Percentiles rank a stretch among this genome's conserved stretches.
Conservation (phyloP, 768 basidiomycete genomes). For the Amanita rimosa region DNA sequence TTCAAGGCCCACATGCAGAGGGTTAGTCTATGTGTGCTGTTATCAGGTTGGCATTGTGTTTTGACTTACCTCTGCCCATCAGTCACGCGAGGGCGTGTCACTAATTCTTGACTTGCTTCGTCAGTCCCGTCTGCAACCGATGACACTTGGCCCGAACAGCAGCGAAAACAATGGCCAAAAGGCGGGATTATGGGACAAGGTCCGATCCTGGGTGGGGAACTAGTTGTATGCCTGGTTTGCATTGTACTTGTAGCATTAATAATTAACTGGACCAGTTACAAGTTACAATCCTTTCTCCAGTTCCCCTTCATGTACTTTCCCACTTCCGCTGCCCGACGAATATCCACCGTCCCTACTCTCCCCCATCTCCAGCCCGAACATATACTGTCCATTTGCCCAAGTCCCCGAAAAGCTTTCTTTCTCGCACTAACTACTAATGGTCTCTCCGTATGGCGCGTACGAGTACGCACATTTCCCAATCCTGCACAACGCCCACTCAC, state of each 20-base stretch:
- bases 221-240: slow-evolving; percentile 3
- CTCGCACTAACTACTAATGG: slow-evolving; percentile 60
- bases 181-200: slow-evolving; percentile 23
- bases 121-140: slow-evolving; percentile 59
- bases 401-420: slow-evolving; percentile 69
- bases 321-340: slow-evolving; percentile 64
- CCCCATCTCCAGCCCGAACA: slow-evolving; percentile 49
- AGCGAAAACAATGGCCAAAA: slow-evolving; percentile 4
- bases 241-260: slow-evolving; percentile 6
- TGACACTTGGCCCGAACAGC: slow-evolving; percentile 27
- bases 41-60: neutral
- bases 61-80: slow-evolving; percentile 5
- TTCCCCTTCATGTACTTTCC: slow-evolving; percentile 66
- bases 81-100: slow-evolving; percentile 86
- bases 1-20: slow-evolving; percentile 85
- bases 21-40: slow-evolving; percentile 28
- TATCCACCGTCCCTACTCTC: slow-evolving; percentile 59
- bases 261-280: too few species aligned
- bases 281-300: too few species aligned
- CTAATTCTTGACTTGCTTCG: slow-evolving; percentile 71
- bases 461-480: slow-evolving; percentile 36
- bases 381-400: slow-evolving; percentile 47
- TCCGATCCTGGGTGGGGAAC: slow-evolving; percentile 27
- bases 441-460: slow-evolving; percentile 73
- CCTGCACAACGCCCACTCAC: slow-evolving; percentile 3